Evolutionary conservation across 2,329 filamentous ascomycete species (phyloP).

Genomic region (Aspergillus arachidicola): DNA sequence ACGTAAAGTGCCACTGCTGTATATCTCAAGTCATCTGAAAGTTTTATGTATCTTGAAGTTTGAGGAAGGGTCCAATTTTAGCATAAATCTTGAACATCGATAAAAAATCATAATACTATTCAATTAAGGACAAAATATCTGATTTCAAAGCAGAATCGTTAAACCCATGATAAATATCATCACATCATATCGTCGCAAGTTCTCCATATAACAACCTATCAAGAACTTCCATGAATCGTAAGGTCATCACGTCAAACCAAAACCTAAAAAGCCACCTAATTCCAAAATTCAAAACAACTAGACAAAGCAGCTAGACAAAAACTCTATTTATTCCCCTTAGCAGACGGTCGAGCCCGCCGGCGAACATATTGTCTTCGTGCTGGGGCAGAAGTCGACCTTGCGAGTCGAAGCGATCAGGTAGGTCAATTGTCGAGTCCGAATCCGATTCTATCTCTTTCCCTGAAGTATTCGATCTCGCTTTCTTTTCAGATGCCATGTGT

Average conservation of each 20-base stretch:
- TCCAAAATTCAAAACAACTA: neutral
- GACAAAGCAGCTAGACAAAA: slow-evolving; percentile 15
- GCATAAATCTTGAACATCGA: neutral
- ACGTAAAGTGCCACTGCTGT: neutral
- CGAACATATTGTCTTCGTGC: slow-evolving; percentile 34
- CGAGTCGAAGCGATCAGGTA: slow-evolving; percentile 48
- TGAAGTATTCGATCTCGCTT: neutral
- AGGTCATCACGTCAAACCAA: neutral
- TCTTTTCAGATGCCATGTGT: neutral
- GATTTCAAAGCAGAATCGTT: neutral
- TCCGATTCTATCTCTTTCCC: slow-evolving; percentile 27
- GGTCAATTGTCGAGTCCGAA: slow-evolving; percentile 48
- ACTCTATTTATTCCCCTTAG: slow-evolving; percentile 33
- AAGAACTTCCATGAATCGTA: neutral
- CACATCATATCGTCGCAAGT: neutral
- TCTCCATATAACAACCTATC: neutral
- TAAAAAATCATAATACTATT: neutral
- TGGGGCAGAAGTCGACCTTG: slow-evolving; percentile 42
- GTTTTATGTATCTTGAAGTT: neutral
- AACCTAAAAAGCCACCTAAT: neutral
- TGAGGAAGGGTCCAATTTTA: neutral
- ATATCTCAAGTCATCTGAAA: neutral
- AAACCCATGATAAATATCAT: neutral
- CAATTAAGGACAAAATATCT: neutral
- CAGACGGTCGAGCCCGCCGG: slow-evolving; percentile 39